These are phyloP conservation scores for Fusarium domesticum DNA, from an alignment of 2,329 filamentous ascomycete species.

Conservation along the genomic window DNA sequence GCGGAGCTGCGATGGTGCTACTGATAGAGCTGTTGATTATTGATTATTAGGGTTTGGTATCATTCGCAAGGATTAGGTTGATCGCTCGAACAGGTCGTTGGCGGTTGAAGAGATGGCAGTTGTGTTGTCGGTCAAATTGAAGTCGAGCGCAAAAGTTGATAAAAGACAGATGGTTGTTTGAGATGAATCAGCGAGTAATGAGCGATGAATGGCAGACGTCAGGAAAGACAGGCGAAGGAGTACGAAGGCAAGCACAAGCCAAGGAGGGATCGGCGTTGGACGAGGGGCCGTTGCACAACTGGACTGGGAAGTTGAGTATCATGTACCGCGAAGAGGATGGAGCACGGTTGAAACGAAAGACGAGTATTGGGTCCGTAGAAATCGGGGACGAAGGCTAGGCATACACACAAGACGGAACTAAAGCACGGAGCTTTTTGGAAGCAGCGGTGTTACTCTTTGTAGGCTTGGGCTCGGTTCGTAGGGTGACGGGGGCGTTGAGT, in stretches of 20 bases:
- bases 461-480: too few species aligned
- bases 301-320: slow-evolving; percentile 20
- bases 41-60: not conserved
- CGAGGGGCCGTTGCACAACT: slow-evolving; percentile 16
- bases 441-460: too few species aligned
- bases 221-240: slow-evolving; percentile 12
- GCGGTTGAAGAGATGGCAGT: not conserved
- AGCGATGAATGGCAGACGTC: slow-evolving; percentile 12
- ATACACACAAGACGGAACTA: slow-evolving; percentile 6
- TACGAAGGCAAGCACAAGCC: slow-evolving; percentile 12
- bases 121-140: not conserved
- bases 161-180: not conserved
- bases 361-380: slow-evolving; percentile 7
- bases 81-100: not conserved
- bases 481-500: slow-evolving; percentile 14
- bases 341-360: slow-evolving; percentile 23
- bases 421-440: too few species aligned
- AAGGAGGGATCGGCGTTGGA: slow-evolving; percentile 21
- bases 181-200: slow-evolving; percentile 9
- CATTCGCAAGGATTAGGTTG: not conserved
- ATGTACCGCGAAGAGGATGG: slow-evolving; percentile 17
- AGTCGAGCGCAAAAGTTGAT: not conserved
- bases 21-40: too few species aligned
- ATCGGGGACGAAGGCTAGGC: slow-evolving; percentile 3
- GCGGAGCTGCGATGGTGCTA: too few species aligned